phyloP scores from a whole-genome alignment of 306 rosid genomes.

The Hippophae tibetana region DNA sequence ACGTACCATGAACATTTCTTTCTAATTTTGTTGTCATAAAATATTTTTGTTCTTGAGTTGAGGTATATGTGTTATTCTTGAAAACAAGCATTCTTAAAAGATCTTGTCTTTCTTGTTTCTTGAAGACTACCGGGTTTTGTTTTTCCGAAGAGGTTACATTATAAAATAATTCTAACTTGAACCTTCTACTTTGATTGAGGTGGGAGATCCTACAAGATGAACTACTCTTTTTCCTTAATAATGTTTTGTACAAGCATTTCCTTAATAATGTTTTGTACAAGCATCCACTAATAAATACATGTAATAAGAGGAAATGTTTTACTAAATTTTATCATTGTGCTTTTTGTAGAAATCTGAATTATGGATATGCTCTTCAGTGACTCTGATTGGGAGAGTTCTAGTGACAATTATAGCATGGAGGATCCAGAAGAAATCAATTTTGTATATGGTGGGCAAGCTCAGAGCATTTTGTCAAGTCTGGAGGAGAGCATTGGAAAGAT shows the following conservation, averaged over 20 bases:
- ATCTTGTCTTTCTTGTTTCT: not conserved
- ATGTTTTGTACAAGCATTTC: constrained; percentile 10
- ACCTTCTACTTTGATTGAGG: constrained; percentile 8
- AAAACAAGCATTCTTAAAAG: constrained; percentile 4
- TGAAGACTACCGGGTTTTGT: constrained; percentile 10
- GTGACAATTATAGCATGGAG: constrained; percentile 67
- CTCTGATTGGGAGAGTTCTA: constrained; percentile 73
- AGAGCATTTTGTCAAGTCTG: constrained; percentile 73
- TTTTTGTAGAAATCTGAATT: constrained; percentile 36
- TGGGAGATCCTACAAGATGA: constrained; percentile 12
- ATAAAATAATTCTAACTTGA: constrained; percentile 6
- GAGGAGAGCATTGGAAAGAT: constrained; percentile 86
- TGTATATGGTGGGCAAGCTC: constrained; percentile 66
- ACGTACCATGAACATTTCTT: not conserved
- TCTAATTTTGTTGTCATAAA: not conserved
- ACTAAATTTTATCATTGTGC: constrained; percentile 6
- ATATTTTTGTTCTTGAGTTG: constrained; percentile 5
- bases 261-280: constrained; percentile 7
- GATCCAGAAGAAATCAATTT: constrained; percentile 69
- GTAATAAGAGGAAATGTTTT: constrained; percentile 3
- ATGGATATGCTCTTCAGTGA: constrained; percentile 58
- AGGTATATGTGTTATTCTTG: constrained; percentile 15
- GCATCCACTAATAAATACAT: not conserved
- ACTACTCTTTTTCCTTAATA: constrained; percentile 13
- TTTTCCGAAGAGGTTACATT: not conserved